A percentile compares a stretch with the other conserved stretches of the same genome.
Evolutionary conservation across 768 basidiomycete genomes (phyloP).

Genomic region (Gloeostereum incarnatum): DNA sequence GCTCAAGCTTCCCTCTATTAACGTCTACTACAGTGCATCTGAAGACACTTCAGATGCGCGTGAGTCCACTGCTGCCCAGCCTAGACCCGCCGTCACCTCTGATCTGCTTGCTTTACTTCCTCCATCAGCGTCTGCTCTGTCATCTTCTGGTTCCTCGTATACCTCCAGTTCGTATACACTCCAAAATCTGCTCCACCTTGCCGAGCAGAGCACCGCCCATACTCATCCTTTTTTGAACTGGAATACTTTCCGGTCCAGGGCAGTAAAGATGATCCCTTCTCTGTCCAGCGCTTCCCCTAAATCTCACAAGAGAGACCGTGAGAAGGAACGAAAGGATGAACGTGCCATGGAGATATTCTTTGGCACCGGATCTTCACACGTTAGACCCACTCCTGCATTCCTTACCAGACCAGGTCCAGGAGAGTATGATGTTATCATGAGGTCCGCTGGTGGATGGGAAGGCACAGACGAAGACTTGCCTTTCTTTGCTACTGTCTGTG

Average conservation of each 20-base stretch:
- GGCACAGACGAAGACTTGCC: conserved; percentile 16
- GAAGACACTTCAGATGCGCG: not conserved
- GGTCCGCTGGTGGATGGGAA: conserved; percentile 9
- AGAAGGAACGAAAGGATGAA: conserved; percentile 6
- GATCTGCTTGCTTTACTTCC: conserved; percentile 26
- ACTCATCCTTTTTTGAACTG: conserved; percentile 10
- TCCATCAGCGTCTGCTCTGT: conserved; percentile 2
- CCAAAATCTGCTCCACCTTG: conserved; percentile 5
- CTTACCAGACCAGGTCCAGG: too few relatives aligned
- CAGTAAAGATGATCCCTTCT: conserved; percentile 4
- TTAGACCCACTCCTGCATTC: not conserved
- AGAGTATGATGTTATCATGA: too few relatives aligned
- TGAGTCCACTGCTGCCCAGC: conserved; percentile 1
- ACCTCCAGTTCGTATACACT: conserved; percentile 2
- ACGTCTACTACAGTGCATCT: conserved; percentile 10
- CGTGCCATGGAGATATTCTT: conserved; percentile 8
- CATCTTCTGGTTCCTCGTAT: not conserved
- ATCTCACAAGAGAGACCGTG: conserved; percentile 1
- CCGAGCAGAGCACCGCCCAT: conserved; percentile 7
- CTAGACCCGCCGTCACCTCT: conserved; percentile 19
- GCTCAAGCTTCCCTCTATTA: conserved; percentile 18
- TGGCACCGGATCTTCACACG: not conserved
- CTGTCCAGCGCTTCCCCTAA: too few relatives aligned
- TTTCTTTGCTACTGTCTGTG: conserved; percentile 53
- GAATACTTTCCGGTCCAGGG: conserved; percentile 9